Base-by-base conservation (phyloP, 108 stramenopile species). In the Cyclotella atomus region DNA sequence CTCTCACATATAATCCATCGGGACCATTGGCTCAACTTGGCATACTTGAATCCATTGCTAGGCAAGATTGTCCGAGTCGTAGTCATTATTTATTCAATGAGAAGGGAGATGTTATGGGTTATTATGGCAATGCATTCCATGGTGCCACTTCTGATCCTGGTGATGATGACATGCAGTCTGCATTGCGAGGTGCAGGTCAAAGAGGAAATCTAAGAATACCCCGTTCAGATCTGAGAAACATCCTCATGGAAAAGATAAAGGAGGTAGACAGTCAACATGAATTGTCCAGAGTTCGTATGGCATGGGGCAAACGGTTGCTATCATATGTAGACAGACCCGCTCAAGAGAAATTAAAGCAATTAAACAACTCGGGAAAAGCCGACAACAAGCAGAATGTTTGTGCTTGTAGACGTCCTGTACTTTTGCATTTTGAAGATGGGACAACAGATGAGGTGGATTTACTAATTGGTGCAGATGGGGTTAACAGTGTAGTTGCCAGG, bases 161-260 rank as follows among this genome's bases (percentile, higher is more conserved):
- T 20, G 29, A 47, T 0, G 27, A 5, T 9, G 54, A 69, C 6
- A 20, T 4, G 32, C 30, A 1, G 25, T 20, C 25, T 43, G 25
- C 24, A 29, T 16, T 4, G 29, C 43, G 83, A 41, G 91, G 85
- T 47, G 56, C 32, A 41, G 94, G 94, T 10, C 94, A 95, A 68
- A 81, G 94, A 35, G 94, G 94, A 9, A 95, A 95, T 77, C 61
- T 95, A 56, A 70, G 94, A 10, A 84, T 95, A 21, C 94, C 94
- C 24, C 68, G 94, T 23, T 77, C 84, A 46, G 76, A 79, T 25
- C 65, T 95, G 27, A 76, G 90, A 14, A 32, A 47, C 3, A 84
- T 93, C 30, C 67, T 95, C 65, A 55, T 84, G 62, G 68, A 89
- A 3, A 34, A 66, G 59, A 62, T 95, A 25, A 32, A 57, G 59